Base-by-base conservation (phyloP, 129 eudicot species). In the Dittrichia graveolens region DNA sequence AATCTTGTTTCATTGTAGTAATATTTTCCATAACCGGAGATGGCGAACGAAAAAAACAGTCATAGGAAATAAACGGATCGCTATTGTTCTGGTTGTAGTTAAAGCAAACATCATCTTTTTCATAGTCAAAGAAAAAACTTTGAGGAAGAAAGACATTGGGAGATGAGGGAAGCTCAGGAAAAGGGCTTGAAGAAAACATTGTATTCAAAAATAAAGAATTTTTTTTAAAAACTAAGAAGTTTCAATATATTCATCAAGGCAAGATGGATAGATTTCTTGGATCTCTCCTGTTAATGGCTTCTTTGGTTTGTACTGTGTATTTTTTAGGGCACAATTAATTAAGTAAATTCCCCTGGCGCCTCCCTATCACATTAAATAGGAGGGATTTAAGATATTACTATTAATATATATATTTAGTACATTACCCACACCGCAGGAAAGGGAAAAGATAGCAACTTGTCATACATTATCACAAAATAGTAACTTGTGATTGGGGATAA, bases 121-220 rank as follows among this genome's bases (percentile, higher is more conserved):
- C 63, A 37, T 24, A 9, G 47, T 45, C 65, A 48, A 78, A 24
- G 62, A 42, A 35, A 18, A 76, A 48, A 75, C 41, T 65, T 9
- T 44, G 7, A 19, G 74, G 15, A 44, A 71, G 11, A 72, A 59
- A 65, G 56, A 12, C 11, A 45, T 35, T 75, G 24, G 73, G 66
- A 24, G 79, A 75, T 54, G 54, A 54, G 12, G 53, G 76, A 72
- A 18, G 39, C 59, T 79, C 79, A 38, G 82, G 73, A 61, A 67
- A 65, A 15, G 69, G 74, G 70, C 68, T 68, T 40, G 83, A 65
- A 11, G 73, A 65, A 45, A 75, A 65, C 73, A 65, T 75, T 64
- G 19, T 37, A 13, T 56, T 52, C 34, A 42, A 42, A 31, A 65
- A 53, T 8, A 8, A 65, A 37, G 48, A 18, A 54, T 52, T 57